Evolutionary conservation across 1,139 yeast species (phyloP), one percentile per base, ranked within the genome.

Genomic region (Zygoascus hellenicus): DNA sequence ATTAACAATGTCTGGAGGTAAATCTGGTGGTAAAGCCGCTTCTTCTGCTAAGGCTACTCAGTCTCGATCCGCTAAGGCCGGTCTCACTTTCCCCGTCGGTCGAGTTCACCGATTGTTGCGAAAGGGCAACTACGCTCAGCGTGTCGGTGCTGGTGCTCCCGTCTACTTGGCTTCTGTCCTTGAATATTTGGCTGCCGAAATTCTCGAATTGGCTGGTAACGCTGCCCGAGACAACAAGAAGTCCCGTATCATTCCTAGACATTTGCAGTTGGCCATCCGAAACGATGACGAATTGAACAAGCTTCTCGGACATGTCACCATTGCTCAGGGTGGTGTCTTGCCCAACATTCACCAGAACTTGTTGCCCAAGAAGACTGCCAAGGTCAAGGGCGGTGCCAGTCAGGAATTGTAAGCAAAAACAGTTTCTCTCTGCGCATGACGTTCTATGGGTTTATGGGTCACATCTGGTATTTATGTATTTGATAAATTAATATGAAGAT

Each of bases 1-100:
- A 45, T 36, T 50, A 56, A 76, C 50, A 79, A 89, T 88, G 96
- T 86, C 97, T 70, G 96, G 96, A 72, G 97, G 97, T 73, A 90
- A 90, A 83, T 69, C 74, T 57, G 97, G 97, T 73, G 90, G 90
- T 66, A 89, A 89, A 77, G 95, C 96, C 69, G 94, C 95, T 65
- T 67, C 74, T 52, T 76, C 95, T 61, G 90, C 89, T 70, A 90
- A 90, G 76, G 89, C 94, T 64, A 84, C 97, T 65, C 92, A 94
- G 74, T 85, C 97, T 51, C 89, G 97, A 81, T 90, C 97, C 62
- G 83, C 96, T 56, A 90, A 88, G 78, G 97, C 97, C 69, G 97
- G 97, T 72, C 82, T 90, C 70, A 87, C 96, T 64, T 90, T 92
- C 95, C 97, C 97, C 75, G 97, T 92, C 62, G 97, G 97, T 74